A percentile compares a stretch with the other conserved stretches of the same genome.
phyloP scores from a whole-genome alignment of 371 early-diverging fungal species.

The Capniomyces stellatus region DNA sequence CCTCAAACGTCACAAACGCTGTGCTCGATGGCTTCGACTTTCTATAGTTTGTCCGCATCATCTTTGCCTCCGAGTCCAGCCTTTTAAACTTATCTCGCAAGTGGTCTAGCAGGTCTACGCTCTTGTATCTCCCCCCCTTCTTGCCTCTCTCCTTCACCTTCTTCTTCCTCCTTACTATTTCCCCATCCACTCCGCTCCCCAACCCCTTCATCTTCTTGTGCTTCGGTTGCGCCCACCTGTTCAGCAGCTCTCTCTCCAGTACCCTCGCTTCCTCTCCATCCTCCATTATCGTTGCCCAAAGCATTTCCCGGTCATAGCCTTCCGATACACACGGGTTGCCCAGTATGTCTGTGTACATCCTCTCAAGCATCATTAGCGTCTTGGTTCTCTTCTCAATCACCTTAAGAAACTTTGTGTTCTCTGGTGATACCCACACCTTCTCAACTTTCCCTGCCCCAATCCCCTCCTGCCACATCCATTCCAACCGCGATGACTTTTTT shows the following conservation, averaged over 20 bases:
- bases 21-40: slow-evolving; percentile 13
- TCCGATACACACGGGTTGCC: slow-evolving; percentile 25
- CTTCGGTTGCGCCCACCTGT: slow-evolving; percentile 13
- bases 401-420: slow-evolving; percentile 17
- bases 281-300: slow-evolving; percentile 9
- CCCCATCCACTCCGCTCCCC: background rate
- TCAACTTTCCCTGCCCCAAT: slow-evolving; percentile 20
- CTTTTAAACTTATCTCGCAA: slow-evolving; percentile 39
- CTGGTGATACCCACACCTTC: slow-evolving; percentile 18
- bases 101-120: slow-evolving; percentile 48
- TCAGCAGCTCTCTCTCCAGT: slow-evolving; percentile 11
- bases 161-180: background rate
- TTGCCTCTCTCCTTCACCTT: background rate
- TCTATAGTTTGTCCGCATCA: slow-evolving; percentile 35
- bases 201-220: background rate
- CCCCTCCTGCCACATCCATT: slow-evolving; percentile 24
- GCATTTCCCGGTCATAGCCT: slow-evolving; percentile 16
- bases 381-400: slow-evolving; percentile 10
- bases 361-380: slow-evolving; percentile 14
- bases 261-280: slow-evolving; percentile 7
- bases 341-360: slow-evolving; percentile 13
- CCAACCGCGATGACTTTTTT: slow-evolving; percentile 14
- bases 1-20: slow-evolving; percentile 67
- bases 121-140: slow-evolving; percentile 5
- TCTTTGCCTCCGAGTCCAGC: slow-evolving; percentile 35